phyloP scores from a whole-genome alignment of 768 basidiomycete species.

The Terana coerulea region DNA sequence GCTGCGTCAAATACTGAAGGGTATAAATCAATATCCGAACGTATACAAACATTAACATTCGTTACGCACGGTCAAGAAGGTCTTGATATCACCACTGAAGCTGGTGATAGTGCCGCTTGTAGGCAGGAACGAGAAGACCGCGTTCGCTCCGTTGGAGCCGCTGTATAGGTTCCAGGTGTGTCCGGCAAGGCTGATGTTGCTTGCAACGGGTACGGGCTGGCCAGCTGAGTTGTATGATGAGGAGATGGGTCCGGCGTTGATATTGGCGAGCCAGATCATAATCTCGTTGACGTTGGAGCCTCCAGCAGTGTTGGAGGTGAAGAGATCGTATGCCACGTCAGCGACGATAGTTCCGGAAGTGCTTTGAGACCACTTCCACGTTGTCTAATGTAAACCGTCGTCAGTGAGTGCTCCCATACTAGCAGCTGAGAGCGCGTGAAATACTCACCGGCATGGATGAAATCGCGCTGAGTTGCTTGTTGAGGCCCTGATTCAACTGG shows the following conservation, averaged over 20 bases:
- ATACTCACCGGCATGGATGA: slow-evolving; percentile 48
- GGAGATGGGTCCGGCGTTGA: slow-evolving; percentile 57
- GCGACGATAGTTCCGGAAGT: slow-evolving; percentile 41
- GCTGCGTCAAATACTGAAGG: slow-evolving; percentile 46
- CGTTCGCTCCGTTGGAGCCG: slow-evolving; percentile 51
- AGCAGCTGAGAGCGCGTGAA: background rate
- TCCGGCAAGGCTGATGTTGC: slow-evolving; percentile 43
- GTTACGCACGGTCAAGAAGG: slow-evolving; percentile 46
- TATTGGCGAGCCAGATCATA: slow-evolving; percentile 66
- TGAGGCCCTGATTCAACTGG: slow-evolving; percentile 45
- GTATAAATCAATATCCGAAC: background rate
- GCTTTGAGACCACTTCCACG: slow-evolving; percentile 54
- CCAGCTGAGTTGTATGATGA: slow-evolving; percentile 42
- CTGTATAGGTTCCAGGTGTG: slow-evolving; percentile 54
- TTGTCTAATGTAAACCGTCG: slow-evolving; percentile 33
- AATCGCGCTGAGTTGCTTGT: slow-evolving; percentile 52
- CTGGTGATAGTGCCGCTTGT: slow-evolving; percentile 39
- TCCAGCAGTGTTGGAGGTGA: slow-evolving; percentile 49
- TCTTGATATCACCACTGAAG: slow-evolving; percentile 52
- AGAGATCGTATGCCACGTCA: slow-evolving; percentile 61
- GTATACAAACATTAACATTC: background rate
- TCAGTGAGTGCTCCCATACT: too few relatives aligned
- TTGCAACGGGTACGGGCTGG: slow-evolving; percentile 41
- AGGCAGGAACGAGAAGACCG: slow-evolving; percentile 34
- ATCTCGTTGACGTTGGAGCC: slow-evolving; percentile 45